These are phyloP conservation scores for Symbiodinium pilosum DNA, from an alignment of 73 alveolate genomes.

Conservation along the genomic window DNA sequence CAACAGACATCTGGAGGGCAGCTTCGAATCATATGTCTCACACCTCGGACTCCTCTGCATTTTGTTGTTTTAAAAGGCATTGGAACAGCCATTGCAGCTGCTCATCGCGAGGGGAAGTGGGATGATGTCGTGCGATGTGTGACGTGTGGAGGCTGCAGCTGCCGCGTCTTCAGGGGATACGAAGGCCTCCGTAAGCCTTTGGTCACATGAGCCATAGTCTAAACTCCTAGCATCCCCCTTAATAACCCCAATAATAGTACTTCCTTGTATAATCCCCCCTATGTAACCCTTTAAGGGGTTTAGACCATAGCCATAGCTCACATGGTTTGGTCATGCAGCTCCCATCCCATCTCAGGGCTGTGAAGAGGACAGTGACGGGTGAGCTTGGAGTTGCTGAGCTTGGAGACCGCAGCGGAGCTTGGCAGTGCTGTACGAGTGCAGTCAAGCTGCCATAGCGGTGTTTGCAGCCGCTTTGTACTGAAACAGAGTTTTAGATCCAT, in stretches of 20 bases:
- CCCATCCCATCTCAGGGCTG: neutral
- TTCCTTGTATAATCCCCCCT: too few species aligned
- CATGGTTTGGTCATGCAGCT: too few species aligned
- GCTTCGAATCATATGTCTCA: neutral
- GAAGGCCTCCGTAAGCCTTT: conserved; percentile 3
- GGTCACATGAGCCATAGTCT: too few species aligned
- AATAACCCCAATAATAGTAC: too few species aligned
- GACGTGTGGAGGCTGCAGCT: conserved; percentile 49
- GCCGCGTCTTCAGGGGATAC: conserved; percentile 10
- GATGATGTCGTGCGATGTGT: neutral
- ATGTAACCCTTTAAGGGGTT: too few species aligned
- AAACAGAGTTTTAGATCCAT: neutral
- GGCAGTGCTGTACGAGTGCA: neutral
- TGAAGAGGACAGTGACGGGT: conserved; percentile 40
- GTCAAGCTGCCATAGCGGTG: too few species aligned
- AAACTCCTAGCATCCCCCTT: too few species aligned
- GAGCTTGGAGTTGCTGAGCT: neutral
- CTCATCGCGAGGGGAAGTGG: too few species aligned
- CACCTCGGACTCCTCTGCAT: neutral
- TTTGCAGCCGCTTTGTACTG: too few species aligned
- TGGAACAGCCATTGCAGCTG: neutral
- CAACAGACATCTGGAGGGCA: too few species aligned
- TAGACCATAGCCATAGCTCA: too few species aligned
- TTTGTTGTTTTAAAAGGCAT: neutral
- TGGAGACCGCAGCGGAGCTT: neutral